Base-by-base conservation (phyloP, 2,329 filamentous ascomycete genomes). In the Penicillium sp. region DNA sequence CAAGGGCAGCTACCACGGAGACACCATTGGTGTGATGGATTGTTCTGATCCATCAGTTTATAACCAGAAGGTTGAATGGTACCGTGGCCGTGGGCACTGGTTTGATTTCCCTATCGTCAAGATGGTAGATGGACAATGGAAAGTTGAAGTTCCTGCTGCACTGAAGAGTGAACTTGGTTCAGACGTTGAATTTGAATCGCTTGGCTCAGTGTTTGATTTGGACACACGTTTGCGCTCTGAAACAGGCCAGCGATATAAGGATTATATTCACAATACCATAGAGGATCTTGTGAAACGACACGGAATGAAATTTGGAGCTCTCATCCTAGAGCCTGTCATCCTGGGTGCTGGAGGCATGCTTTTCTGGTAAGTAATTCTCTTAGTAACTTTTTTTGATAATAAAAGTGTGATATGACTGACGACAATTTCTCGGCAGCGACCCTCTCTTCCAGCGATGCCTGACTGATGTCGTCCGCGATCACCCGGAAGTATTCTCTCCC, bases 11-110 rank as follows among this genome's bases (percentile, higher is more conserved):
- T 96, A 96, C 69, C 92, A 96, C 68, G 92, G 92, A 1, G 92
- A 96, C 70, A 96, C 92, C 0, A 93, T 96, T 51, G 92, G 92
- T 0, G 91, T 90, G 0, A 95, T 96, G 92, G 91, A 95, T 73
- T 90, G 87, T 56, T 87, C 90, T 0, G 91, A 95, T 71, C 91
- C 92, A 0, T 88, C 85, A 37, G 85, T 85, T 0, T 96, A 84
- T 74, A 96, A 96, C 69, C 85, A 92, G 68, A 92, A 92, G 72
- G 89, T 93, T 0, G 91, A 95, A 70, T 96, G 92, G 92, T 96
- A 96, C 71, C 80, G 86, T 61, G 91, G 90, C 0, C 87, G 87
- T 52, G 92, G 92, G 0, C 84, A 87, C 70, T 96, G 92, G 92
- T 89, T 95, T 57, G 89, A 93, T 63, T 92, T 89, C 60, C 92